A percentile compares a stretch with the other conserved stretches of the same genome.
Conservation (phyloP, 2,329 filamentous ascomycete species). For the Aspergillus uvarum region DNA sequence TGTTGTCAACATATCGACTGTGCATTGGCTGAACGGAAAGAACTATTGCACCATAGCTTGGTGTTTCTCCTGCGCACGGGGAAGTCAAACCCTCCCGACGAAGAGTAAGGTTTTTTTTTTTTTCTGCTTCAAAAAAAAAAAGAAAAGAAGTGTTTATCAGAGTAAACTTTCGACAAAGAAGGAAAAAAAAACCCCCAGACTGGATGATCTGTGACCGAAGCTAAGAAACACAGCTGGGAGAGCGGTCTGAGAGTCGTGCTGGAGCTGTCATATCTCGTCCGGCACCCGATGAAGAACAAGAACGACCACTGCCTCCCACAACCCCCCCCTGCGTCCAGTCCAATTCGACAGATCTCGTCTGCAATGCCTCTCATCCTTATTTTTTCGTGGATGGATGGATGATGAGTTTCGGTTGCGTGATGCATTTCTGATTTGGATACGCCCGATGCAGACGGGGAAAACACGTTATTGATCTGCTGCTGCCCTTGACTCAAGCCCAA, state of each 20-base stretch:
- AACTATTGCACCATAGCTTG: background rate
- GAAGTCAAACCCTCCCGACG: background rate
- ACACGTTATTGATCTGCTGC: constrained; percentile 6
- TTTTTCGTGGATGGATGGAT: background rate
- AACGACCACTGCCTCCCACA: background rate
- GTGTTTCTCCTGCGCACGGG: background rate
- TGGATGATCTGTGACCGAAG: background rate
- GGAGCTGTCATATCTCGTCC: constrained; percentile 21
- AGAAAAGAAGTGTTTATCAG: background rate
- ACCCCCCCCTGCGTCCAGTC: constrained; percentile 8
- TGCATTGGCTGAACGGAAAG: background rate
- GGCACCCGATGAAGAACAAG: constrained; percentile 2
- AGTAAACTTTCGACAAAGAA: background rate
- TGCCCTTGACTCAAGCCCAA: background rate
- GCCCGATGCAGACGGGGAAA: background rate
- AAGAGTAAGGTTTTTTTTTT: background rate
- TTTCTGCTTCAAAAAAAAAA: too few relatives aligned
- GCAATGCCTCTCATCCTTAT: background rate
- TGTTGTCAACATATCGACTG: background rate
- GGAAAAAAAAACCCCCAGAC: background rate
- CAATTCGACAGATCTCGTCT: constrained; percentile 4
- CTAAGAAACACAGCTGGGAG: constrained; percentile 14
- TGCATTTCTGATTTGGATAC: background rate
- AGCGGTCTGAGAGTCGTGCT: constrained; percentile 17
- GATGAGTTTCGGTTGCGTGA: background rate